Conservation (phyloP, 768 basidiomycete species). For the Leccinum aurantiacum region DNA sequence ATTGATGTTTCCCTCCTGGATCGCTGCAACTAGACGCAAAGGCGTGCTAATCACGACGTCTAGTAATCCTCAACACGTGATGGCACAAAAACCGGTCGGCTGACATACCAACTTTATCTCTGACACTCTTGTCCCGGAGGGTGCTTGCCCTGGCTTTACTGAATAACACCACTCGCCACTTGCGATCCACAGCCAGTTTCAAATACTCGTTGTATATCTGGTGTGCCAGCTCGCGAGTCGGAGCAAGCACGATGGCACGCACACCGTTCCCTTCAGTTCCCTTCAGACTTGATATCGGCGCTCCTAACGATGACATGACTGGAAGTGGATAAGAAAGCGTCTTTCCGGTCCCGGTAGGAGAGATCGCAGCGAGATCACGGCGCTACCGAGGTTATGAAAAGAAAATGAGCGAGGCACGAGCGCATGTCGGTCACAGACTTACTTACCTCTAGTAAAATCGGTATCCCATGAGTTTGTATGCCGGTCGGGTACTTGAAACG, state of each 20-base stretch:
- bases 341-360: slow-evolving; percentile 97
- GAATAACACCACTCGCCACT: slow-evolving; percentile 80
- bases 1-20: slow-evolving; percentile 68
- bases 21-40: slow-evolving; percentile 77
- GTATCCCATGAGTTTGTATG: slow-evolving; percentile 78
- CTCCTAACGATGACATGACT: slow-evolving; percentile 58
- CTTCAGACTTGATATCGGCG: slow-evolving; percentile 53
- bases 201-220: slow-evolving; percentile 92
- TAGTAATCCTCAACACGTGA: slow-evolving; percentile 26
- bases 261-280: slow-evolving; percentile 55
- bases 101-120: slow-evolving; percentile 72
- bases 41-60: slow-evolving; percentile 95
- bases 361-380: slow-evolving; percentile 89
- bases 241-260: slow-evolving; percentile 80
- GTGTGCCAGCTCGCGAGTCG: slow-evolving; percentile 93
- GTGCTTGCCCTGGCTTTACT: slow-evolving; percentile 89
- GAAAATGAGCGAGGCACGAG: background rate
- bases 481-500: slow-evolving; percentile 72
- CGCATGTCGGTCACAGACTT: slow-evolving; percentile 19
- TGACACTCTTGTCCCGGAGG: slow-evolving; percentile 63
- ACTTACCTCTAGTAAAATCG: slow-evolving; percentile 72
- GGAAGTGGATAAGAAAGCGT: slow-evolving; percentile 92
- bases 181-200: slow-evolving; percentile 76
- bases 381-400: slow-evolving; percentile 39
- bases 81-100: slow-evolving; percentile 3